Conservation (phyloP, 257 asterid genomes). For the Penstemon newberryi region DNA sequence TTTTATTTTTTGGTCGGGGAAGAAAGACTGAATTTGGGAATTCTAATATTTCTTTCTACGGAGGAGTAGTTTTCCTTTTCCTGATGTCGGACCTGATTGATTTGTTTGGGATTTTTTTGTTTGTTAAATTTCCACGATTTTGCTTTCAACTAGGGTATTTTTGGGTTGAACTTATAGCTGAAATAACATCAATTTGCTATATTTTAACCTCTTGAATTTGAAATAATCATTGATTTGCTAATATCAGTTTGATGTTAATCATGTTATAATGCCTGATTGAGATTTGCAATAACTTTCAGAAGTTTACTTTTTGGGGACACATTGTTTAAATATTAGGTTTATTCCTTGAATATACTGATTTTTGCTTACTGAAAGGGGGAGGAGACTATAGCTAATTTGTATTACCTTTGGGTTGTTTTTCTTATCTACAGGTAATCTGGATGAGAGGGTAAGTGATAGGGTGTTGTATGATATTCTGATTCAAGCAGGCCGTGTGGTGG, state of each 20-base stretch:
- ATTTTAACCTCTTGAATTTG: constrained; percentile 25
- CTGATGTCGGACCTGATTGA: not conserved
- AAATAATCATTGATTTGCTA: constrained; percentile 52
- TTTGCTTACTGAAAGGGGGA: too few species aligned
- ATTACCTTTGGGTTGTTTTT: constrained; percentile 6
- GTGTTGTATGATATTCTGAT: constrained; percentile 91
- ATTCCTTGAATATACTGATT: too few species aligned
- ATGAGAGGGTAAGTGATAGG: constrained; percentile 80
- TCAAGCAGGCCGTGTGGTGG: constrained; percentile 89
- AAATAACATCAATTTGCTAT: not conserved
- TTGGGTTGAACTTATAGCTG: not conserved
- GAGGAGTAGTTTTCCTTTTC: not conserved
- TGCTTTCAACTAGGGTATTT: constrained; percentile 13
- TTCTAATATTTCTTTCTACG: not conserved
- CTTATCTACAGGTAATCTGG: constrained; percentile 68
- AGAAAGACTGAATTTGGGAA: not conserved
- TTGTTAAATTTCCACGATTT: not conserved
- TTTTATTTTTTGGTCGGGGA: not conserved
- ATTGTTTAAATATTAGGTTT: too few species aligned
- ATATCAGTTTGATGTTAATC: constrained; percentile 35
- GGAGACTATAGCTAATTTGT: too few species aligned
- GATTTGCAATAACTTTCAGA: constrained; percentile 51
- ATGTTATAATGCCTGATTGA: constrained; percentile 56
- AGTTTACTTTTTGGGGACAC: constrained; percentile 72
- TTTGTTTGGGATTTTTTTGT: not conserved